Evolutionary conservation across 257 asterid genomes (phyloP).

Genomic region (Nicotiana attenuata): DNA sequence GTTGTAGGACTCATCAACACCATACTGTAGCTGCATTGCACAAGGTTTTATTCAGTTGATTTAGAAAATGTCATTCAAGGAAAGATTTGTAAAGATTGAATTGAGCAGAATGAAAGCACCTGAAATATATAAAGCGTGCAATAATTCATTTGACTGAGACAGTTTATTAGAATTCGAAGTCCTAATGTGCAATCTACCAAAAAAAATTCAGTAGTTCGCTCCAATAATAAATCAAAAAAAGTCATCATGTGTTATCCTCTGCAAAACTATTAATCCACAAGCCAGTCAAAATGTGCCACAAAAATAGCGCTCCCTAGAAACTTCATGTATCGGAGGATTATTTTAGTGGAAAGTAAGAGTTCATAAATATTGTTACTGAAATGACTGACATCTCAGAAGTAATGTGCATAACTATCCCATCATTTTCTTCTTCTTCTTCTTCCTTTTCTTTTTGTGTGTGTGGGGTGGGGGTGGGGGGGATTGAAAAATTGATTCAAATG

Average conservation of each 20-base stretch:
- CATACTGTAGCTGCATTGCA: constrained; percentile 64
- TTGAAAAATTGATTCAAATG: neutral
- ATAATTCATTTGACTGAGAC: neutral
- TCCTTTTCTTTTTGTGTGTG: neutral
- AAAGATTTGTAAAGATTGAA: neutral
- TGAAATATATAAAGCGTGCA: neutral
- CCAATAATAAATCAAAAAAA: neutral
- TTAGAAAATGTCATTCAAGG: neutral
- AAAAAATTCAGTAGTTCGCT: neutral
- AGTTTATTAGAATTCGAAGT: neutral
- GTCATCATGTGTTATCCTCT: neutral
- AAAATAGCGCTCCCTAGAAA: neutral
- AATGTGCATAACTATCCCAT: neutral
- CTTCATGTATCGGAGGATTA: neutral
- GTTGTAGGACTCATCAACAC: constrained; percentile 71
- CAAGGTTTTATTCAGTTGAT: neutral
- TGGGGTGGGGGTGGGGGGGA: neutral
- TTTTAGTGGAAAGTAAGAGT: neutral
- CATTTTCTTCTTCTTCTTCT: neutral
- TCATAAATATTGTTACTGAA: neutral
- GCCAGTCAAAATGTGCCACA: neutral
- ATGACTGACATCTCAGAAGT: neutral
- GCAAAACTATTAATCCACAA: neutral
- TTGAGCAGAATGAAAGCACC: neutral
- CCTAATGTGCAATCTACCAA: neutral